Base-by-base conservation (phyloP, 2,329 filamentous ascomycete genomes). In the Lizonia empirigonia region DNA sequence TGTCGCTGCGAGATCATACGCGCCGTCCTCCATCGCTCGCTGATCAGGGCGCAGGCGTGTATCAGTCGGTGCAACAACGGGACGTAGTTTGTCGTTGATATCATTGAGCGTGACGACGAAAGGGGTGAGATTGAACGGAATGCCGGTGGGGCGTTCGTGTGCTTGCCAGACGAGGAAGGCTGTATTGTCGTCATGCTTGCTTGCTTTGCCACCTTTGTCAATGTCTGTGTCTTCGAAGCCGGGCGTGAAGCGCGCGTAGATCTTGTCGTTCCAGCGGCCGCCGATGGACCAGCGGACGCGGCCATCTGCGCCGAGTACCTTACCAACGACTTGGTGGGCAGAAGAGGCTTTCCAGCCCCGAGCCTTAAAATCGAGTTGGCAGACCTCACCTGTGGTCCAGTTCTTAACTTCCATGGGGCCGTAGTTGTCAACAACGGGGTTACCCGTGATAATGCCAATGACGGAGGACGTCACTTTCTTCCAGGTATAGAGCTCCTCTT, bases 401-500 rank as follows among this genome's bases (percentile, higher is more conserved):
- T 99, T 99, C 78, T 91, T 96, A 73, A 99, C 87, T 71, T 97
- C 91, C 90, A 99, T 97, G 0, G 87, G 81, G 1, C 94, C 94
- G 71, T 97, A 97, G 74, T 99, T 97, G 77, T 99, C 94, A n/a
- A 99, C 90, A 0, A 89, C 90, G 0, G 94, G 94, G 63, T 90
- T 96, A 38, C 94, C 94, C 0, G 93, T 97, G 65, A 99, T 97
- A 73, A 99, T 99, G 51, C 94, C 94, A 53, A 97, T 87, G n/a
- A 99, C 94, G 1, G 92, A 95, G 1, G 91, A 94, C 1, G 92
- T 97, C 15, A 97, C 91, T 77, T 99, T 99, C 77, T 97, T 97
- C 94, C 94, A 99, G 0, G 93, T 97, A 75, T 96, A 99, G 1
- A 97, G 79, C 62, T 99, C 94, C 58, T 89, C 86, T 64, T 88